These are phyloP conservation scores for Aspergillus pseudotamarii DNA, from an alignment of 2,329 filamentous ascomycete genomes.

Conservation along the genomic window DNA sequence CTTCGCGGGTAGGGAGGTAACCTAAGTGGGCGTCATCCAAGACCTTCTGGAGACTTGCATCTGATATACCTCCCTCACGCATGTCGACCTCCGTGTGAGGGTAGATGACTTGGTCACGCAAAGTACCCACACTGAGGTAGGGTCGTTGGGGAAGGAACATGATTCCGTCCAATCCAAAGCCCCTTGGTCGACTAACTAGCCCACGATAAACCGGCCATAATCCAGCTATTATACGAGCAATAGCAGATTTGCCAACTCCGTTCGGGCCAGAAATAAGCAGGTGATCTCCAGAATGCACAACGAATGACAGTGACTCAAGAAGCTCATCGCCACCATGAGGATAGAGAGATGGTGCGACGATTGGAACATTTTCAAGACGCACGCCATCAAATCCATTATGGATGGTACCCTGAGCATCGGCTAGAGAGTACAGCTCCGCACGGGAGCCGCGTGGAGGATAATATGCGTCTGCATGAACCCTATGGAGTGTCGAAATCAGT, in stretches of 20 bases:
- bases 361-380: conserved; percentile 85
- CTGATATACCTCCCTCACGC: conserved; percentile 75
- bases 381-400: conserved; percentile 96
- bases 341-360: conserved; percentile 86
- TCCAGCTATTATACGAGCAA: conserved; percentile 83
- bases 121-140: conserved; percentile 86
- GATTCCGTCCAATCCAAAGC: conserved; percentile 81
- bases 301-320: conserved; percentile 83
- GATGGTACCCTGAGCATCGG: conserved; percentile 89
- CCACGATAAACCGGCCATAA: conserved; percentile 96
- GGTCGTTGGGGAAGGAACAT: conserved; percentile 97
- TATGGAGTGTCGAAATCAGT: conserved; percentile 89
- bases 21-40: conserved; percentile 83
- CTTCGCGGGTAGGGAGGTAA: conserved; percentile 88
- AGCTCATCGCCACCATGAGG: conserved; percentile 91
- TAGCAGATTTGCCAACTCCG: conserved; percentile 88
- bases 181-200: conserved; percentile 82
- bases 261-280: conserved; percentile 93
- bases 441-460: conserved; percentile 66
- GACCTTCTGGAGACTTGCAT: conserved; percentile 75
- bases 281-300: conserved; percentile 88
- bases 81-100: conserved; percentile 94
- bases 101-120: conserved; percentile 97
- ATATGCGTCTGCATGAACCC: conserved; percentile 90
- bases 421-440: conserved; percentile 82